Percentiles rank a stretch among this genome's conserved stretches.
Evolutionary conservation across 2,329 filamentous ascomycete genomes (phyloP).

Genomic region (Paecilomyces dactylethromorphus): DNA sequence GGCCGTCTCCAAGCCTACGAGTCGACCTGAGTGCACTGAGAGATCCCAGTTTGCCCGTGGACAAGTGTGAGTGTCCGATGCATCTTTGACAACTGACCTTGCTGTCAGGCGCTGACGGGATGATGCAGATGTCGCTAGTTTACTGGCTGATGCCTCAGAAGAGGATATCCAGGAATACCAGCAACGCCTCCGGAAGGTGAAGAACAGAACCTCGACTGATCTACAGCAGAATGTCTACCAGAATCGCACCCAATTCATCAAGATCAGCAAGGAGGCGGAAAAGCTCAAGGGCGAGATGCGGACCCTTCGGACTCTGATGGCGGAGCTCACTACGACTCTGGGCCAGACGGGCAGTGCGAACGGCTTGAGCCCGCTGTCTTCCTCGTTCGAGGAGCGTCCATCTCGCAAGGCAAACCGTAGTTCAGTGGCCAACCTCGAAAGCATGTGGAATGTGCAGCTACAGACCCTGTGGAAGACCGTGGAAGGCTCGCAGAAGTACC

Average conservation of each 20-base stretch:
- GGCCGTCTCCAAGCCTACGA: conserved; percentile 44
- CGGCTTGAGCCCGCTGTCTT: conserved; percentile 49
- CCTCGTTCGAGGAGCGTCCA: conserved; percentile 45
- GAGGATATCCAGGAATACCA: conserved; percentile 81
- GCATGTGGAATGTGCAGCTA: conserved; percentile 60
- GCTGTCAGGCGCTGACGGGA: conserved; percentile 4
- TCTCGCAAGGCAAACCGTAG: conserved; percentile 69
- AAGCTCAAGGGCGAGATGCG: conserved; percentile 97
- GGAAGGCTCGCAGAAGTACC: conserved; percentile 95
- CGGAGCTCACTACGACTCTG: conserved; percentile 73
- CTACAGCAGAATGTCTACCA: conserved; percentile 94
- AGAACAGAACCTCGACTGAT: conserved; percentile 70
- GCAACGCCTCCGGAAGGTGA: conserved; percentile 66
- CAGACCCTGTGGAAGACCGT: conserved; percentile 91
- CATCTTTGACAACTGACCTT: not conserved
- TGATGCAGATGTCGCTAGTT: conserved; percentile 45
- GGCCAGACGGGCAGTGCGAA: conserved; percentile 39
- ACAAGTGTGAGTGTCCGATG: conserved; percentile 57
- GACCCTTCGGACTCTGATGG: conserved; percentile 81
- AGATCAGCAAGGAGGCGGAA: conserved; percentile 97
- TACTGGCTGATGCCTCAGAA: conserved; percentile 79
- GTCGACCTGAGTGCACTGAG: conserved; percentile 72
- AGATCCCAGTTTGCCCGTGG: conserved; percentile 71
- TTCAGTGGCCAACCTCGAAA: conserved; percentile 71
- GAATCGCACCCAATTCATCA: conserved; percentile 97